phyloP scores from a whole-genome alignment of 208 protist genomes.

The Acanthamoeba healyi region DNA sequence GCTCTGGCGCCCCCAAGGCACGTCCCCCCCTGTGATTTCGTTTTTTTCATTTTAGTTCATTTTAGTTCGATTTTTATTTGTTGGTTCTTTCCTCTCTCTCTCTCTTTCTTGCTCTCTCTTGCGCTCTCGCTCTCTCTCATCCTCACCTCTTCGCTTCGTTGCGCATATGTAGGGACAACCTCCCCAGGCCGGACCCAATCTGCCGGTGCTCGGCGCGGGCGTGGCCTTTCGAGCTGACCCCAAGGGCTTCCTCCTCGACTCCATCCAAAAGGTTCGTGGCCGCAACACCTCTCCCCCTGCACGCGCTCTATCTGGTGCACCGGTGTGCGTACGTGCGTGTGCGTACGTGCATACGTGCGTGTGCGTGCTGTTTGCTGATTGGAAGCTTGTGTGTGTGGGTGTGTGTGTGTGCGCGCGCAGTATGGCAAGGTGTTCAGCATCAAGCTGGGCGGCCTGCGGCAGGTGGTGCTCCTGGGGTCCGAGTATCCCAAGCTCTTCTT shows the following conservation, averaged over 20 bases:
- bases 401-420: neutral
- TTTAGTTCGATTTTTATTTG: too few relatives aligned
- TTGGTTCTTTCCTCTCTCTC: too few relatives aligned
- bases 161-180: slow-evolving; percentile 17
- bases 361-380: neutral
- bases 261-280: slow-evolving; percentile 15
- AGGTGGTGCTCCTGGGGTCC: slow-evolving; percentile 22
- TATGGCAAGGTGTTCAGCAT: slow-evolving; percentile 25
- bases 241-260: neutral
- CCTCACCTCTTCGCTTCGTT: too few relatives aligned
- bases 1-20: neutral
- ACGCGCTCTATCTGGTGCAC: too few relatives aligned
- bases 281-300: too few relatives aligned
- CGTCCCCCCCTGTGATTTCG: neutral
- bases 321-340: neutral
- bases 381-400: neutral
- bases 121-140: too few relatives aligned
- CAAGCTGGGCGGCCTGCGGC: slow-evolving; percentile 4
- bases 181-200: slow-evolving; percentile 4
- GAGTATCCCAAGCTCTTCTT: slow-evolving; percentile 56
- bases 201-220: neutral
- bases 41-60: neutral
- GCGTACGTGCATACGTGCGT: too few relatives aligned
- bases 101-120: too few relatives aligned
- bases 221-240: neutral